phyloP scores from a whole-genome alignment of 805 yeast species.

The Saccharomyces kudriavzevii region DNA sequence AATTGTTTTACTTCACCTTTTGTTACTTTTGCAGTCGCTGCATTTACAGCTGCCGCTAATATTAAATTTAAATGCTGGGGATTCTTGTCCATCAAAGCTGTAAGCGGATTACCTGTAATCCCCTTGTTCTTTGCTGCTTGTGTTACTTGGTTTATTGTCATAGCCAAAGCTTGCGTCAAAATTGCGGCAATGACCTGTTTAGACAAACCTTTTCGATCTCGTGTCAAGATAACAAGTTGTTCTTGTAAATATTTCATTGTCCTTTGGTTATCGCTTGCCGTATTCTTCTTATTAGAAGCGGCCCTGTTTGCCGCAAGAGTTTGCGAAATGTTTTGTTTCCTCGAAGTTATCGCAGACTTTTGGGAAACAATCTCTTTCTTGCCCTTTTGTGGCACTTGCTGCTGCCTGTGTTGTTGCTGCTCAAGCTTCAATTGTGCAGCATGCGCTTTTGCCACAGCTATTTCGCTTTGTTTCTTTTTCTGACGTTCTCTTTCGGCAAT shows the following conservation, averaged over 20 bases:
- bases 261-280: constrained; percentile 36
- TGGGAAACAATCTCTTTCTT: constrained; percentile 20
- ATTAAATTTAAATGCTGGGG: constrained; percentile 75
- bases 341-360: constrained; percentile 5
- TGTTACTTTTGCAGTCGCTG: constrained; percentile 58
- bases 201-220: constrained; percentile 66
- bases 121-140: constrained; percentile 83
- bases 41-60: constrained; percentile 71
- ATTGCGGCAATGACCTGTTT: constrained; percentile 78
- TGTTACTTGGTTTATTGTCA: constrained; percentile 84
- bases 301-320: constrained; percentile 28
- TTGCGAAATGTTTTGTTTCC: constrained; percentile 31
- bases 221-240: constrained; percentile 72
- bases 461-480: constrained; percentile 58
- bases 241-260: constrained; percentile 80
- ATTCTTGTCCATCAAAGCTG: constrained; percentile 69
- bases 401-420: constrained; percentile 38
- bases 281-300: constrained; percentile 14
- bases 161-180: constrained; percentile 83
- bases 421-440: constrained; percentile 47
- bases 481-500: constrained; percentile 73
- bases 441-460: constrained; percentile 51
- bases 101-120: constrained; percentile 67
- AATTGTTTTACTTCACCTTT: constrained; percentile 44
- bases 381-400: constrained; percentile 23